Conservation (phyloP, 2,329 filamentous ascomycete species). For the Pseudogymnoascus sp. region DNA sequence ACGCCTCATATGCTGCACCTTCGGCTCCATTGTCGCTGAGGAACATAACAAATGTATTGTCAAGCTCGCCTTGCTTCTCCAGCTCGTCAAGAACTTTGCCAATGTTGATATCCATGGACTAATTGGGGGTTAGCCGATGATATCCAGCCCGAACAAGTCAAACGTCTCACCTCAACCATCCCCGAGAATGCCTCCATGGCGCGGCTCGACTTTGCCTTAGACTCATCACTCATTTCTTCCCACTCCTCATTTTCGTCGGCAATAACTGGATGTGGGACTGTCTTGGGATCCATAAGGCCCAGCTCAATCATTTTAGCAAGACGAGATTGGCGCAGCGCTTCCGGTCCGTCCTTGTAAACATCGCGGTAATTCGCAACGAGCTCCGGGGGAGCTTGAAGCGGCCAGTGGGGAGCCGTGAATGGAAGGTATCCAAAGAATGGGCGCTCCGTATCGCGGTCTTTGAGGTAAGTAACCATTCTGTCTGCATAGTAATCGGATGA, state of each 20-base stretch:
- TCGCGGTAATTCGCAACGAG: conserved; percentile 42
- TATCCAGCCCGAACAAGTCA: conserved; percentile 28
- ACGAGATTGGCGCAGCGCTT: conserved; percentile 38
- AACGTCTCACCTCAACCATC: conserved; percentile 34
- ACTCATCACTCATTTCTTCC: conserved; percentile 33
- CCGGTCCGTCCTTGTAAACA: conserved; percentile 44
- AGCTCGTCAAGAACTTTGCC: conserved; percentile 41
- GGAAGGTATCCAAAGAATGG: conserved; percentile 56
- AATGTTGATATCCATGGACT: conserved; percentile 37
- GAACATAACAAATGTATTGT: conserved; percentile 44
- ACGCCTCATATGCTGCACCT: conserved; percentile 39
- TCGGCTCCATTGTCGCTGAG: conserved; percentile 46
- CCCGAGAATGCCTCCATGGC: conserved; percentile 45
- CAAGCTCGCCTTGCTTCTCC: conserved; percentile 39
- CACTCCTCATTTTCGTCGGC: conserved; percentile 26
- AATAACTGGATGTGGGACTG: conserved; percentile 38
- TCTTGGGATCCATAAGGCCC: conserved; percentile 36
- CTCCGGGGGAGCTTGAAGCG: conserved; percentile 49
- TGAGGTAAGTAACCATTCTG: conserved; percentile 46
- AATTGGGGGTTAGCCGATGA: background rate
- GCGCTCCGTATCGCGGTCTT: conserved; percentile 35
- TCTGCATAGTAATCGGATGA: conserved; percentile 47
- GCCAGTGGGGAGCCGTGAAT: conserved; percentile 59
- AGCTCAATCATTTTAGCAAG: conserved; percentile 40
- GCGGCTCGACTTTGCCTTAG: conserved; percentile 35